Conservation (phyloP, 1,139 yeast genomes). For the Kodamaea suecica region DNA sequence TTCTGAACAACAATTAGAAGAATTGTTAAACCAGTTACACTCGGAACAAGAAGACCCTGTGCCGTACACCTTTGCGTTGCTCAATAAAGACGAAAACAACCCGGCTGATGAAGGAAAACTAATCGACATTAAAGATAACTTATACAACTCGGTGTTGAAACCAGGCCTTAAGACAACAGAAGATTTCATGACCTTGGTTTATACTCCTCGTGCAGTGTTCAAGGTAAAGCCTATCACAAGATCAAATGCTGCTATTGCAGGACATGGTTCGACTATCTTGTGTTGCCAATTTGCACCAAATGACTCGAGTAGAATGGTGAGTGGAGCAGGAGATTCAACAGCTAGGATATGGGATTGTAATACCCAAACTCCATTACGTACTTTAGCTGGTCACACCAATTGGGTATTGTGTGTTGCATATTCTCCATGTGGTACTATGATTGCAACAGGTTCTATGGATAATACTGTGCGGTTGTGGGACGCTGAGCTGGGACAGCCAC, state of each 20-base stretch:
- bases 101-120: constrained; percentile 32
- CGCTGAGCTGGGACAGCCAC: constrained; percentile 64
- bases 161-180: constrained; percentile 90
- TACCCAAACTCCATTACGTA: constrained; percentile 84
- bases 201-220: constrained; percentile 93
- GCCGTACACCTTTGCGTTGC: constrained; percentile 81
- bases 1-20: constrained; percentile 82
- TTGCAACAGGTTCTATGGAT: constrained; percentile 98
- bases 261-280: constrained; percentile 91
- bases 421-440: constrained; percentile 86
- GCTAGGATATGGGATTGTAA: constrained; percentile 98
- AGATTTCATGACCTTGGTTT: constrained; percentile 85
- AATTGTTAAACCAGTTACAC: constrained; percentile 71
- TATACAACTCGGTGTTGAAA: constrained; percentile 75
- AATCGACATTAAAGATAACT: constrained; percentile 72
- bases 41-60: constrained; percentile 76
- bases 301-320: constrained; percentile 80
- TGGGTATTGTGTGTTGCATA: constrained; percentile 95
- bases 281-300: constrained; percentile 94
- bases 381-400: constrained; percentile 80
- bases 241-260: constrained; percentile 88
- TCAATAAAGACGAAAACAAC: constrained; percentile 40
- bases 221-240: constrained; percentile 90
- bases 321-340: constrained; percentile 98
- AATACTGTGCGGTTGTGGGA: constrained; percentile 82